Evolutionary conservation across 495 filamentous ascomycete species (phyloP).

Genomic region (Penicillium silybi): DNA sequence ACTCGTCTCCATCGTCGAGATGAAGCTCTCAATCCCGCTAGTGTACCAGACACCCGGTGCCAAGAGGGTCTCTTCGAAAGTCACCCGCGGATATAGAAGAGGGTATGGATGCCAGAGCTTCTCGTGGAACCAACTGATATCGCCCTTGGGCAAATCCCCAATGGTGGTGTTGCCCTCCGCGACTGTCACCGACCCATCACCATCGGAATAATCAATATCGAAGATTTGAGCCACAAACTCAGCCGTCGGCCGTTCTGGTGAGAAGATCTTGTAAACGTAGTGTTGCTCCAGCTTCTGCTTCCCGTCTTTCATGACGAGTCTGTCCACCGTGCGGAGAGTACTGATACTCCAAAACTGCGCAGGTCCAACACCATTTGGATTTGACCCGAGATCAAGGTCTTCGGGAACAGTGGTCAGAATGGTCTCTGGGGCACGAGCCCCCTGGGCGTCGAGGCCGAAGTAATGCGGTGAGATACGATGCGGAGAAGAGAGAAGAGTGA

Average conservation of each 20-base stretch:
- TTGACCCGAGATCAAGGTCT: conserved; percentile 45
- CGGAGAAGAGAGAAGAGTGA: conserved; percentile 83
- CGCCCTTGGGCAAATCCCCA: conserved; percentile 34
- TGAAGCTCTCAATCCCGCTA: conserved; percentile 88
- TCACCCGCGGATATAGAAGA: conserved; percentile 72
- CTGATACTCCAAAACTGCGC: conserved; percentile 87
- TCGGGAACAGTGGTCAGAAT: conserved; percentile 81
- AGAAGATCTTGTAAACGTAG: conserved; percentile 96
- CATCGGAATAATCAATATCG: conserved; percentile 22
- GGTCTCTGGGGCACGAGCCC: conserved; percentile 56
- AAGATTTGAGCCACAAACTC: conserved; percentile 55
- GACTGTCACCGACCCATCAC: conserved; percentile 8
- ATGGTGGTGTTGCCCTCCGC: conserved; percentile 24
- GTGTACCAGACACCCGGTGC: conserved; percentile 76
- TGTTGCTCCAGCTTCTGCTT: conserved; percentile 45
- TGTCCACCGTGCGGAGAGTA: conserved; percentile 60
- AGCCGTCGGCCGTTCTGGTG: conserved; percentile 60
- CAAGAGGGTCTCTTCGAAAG: conserved; percentile 77
- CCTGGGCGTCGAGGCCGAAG: conserved; percentile 60
- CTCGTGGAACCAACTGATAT: conserved; percentile 75
- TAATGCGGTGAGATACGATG: conserved; percentile 60
- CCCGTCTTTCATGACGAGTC: conserved; percentile 43
- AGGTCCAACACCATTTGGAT: conserved; percentile 57
- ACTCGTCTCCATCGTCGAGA: conserved; percentile 97
- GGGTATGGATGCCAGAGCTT: conserved; percentile 84